Evolutionary conservation across 148 eudicot genomes (phyloP).

Genomic region (Arctostaphylos glauca): DNA sequence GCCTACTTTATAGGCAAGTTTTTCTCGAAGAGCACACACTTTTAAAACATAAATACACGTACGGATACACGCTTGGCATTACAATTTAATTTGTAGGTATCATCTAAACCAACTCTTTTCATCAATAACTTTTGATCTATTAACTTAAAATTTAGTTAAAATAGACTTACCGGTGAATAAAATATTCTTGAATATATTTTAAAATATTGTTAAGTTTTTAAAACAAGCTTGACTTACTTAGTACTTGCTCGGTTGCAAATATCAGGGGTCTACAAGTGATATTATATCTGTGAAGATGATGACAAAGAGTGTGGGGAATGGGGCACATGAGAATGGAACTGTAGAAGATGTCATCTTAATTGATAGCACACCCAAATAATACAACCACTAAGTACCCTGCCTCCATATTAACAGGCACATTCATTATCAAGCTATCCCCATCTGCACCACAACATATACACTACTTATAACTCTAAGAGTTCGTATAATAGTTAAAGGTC

Average conservation of each 20-base stretch:
- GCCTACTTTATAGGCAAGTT: too few species aligned
- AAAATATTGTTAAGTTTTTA: not conserved
- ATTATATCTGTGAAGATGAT: not conserved
- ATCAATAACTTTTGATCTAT: too few species aligned
- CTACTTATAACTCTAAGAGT: too few species aligned
- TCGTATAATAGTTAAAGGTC: too few species aligned
- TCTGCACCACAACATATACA: not conserved
- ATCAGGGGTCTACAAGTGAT: not conserved
- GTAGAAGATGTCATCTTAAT: constrained; percentile 7
- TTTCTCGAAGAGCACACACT: too few species aligned
- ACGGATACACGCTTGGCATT: too few species aligned
- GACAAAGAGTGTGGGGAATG: not conserved
- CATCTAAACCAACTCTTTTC: too few species aligned
- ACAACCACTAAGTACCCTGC: not conserved
- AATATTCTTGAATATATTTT: too few species aligned
- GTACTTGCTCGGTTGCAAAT: not conserved
- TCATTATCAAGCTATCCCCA: not conserved
- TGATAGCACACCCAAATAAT: constrained; percentile 1
- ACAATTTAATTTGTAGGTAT: too few species aligned
- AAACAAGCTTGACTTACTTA: not conserved
- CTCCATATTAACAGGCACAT: not conserved
- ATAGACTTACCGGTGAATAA: too few species aligned
- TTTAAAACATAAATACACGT: too few species aligned
- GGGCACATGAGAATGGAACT: not conserved
- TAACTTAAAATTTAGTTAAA: too few species aligned